Base-by-base conservation (phyloP, 2,329 filamentous ascomycete species). In the Fusarium subglutinans region DNA sequence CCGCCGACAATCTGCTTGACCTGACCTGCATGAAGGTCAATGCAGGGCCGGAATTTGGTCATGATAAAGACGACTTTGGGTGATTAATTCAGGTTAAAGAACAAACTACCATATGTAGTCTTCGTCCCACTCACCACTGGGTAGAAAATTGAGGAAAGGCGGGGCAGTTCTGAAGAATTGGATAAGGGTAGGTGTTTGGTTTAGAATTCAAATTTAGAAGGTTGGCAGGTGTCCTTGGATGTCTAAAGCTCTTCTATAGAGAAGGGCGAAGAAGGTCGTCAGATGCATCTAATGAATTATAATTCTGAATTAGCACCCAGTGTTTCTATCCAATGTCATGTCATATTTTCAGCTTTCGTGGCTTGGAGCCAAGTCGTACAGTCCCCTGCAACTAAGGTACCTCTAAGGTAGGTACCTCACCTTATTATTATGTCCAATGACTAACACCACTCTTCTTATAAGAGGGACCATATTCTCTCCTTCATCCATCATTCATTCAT, bases 1-100 rank as follows among this genome's bases (percentile, higher is more conserved):
- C 96, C 96, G 77, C 96, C 96, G 45, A 99, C 95, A 77, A 99
- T 99, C 83, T 99, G 96, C 86, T 99, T 99, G 68, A 99, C 96
- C 81, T 96, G 92, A 20, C 96, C 96, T n/a, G 95, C 92, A 83
- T 99, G 96, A 60, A 99, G 90, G 84, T 99, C 96, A 83, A 99
- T 98, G 81, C 96, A 99, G 26, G 96, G 96, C 44, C 96, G 89
- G 81, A 99, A 99, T 77, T 92, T 91, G 6, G 96, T 98, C 96
- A 99, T 98, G 37, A 69, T 66, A 79, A 66, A 47, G 55, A 51
- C 11, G 37, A 43, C 45, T 41, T 43, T 53, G 53, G 9, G 33
- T 67, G 40, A 56, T 68, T 14, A 18, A 50, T 38, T 50, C 28
- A 44, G 43, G 54, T 54, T 26, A 35, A 65, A 66, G 67, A 61